A percentile compares a stretch with the other conserved stretches of the same genome.
Conservation (phyloP, 2,329 filamentous ascomycete genomes). For the Fusarium sp. region DNA sequence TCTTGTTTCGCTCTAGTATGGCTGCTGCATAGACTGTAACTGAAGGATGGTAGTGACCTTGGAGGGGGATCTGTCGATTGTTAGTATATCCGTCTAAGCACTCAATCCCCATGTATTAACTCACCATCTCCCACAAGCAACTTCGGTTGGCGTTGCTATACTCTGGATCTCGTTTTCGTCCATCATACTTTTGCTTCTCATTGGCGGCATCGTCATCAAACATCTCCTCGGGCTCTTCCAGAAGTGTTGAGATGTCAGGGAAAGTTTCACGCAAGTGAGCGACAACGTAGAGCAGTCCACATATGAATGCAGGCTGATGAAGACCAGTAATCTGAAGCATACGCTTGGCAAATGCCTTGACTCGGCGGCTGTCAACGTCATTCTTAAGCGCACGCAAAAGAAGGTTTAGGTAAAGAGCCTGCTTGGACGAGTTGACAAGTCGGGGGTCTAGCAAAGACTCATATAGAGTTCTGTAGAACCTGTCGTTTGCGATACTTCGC, state of each 20-base stretch:
- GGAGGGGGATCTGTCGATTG: conserved; percentile 50
- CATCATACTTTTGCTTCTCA: conserved; percentile 73
- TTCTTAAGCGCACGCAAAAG: conserved; percentile 88
- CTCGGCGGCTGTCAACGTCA: conserved; percentile 88
- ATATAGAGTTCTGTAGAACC: conserved; percentile 95
- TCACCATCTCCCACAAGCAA: conserved; percentile 91
- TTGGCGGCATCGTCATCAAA: conserved; percentile 69
- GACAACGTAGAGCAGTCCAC: conserved; percentile 90
- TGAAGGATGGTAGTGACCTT: conserved; percentile 89
- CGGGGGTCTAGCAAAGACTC: conserved; percentile 94
- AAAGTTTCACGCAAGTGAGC: conserved; percentile 84
- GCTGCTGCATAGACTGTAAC: conserved; percentile 85
- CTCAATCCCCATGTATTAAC: conserved; percentile 43
- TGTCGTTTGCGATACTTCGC: conserved; percentile 84
- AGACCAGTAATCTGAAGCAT: conserved; percentile 87
- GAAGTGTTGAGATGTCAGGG: conserved; percentile 80
- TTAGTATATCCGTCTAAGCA: conserved; percentile 35
- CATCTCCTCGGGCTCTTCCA: conserved; percentile 82
- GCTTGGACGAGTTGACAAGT: conserved; percentile 90
- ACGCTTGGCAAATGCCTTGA: conserved; percentile 96
- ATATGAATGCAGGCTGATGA: conserved; percentile 93
- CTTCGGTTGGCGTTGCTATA: conserved; percentile 93
- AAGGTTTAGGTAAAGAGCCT: conserved; percentile 93
- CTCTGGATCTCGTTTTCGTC: conserved; percentile 90
- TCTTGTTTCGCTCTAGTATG: conserved; percentile 74